Percentiles rank a stretch among this genome's conserved stretches.
phyloP scores from a whole-genome alignment of 257 asterid genomes.

The Solanum neorickii region DNA sequence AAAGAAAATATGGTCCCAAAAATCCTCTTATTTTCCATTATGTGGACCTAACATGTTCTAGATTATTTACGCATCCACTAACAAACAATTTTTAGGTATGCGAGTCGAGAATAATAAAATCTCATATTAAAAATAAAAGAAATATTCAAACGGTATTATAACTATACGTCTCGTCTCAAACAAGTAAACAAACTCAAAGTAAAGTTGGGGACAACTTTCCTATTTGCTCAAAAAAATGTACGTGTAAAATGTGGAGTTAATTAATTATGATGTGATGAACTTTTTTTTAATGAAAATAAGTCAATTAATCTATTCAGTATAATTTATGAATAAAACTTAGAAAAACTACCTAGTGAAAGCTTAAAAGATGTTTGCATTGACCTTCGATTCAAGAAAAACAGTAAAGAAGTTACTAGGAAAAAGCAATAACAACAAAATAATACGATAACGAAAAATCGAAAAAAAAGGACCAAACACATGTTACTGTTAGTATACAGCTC shows the following conservation, averaged over 20 bases:
- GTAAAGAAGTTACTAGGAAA: rapidly evolving
- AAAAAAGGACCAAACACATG: background rate
- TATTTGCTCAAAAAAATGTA: background rate
- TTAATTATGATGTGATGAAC: background rate
- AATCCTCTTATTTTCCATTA: background rate
- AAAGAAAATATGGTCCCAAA: background rate
- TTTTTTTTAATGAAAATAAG: background rate
- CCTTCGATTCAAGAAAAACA: background rate
- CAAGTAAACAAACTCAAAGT: background rate
- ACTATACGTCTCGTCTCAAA: background rate
- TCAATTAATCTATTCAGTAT: background rate
- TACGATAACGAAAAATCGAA: rapidly evolving
- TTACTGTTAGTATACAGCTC: background rate
- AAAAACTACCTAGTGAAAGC: no score
- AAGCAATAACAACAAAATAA: background rate
- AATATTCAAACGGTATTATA: background rate
- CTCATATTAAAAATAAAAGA: rapidly evolving
- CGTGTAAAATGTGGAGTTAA: background rate
- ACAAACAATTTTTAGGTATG: no score
- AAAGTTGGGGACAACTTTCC: background rate
- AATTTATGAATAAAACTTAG: background rate
- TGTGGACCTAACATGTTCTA: background rate
- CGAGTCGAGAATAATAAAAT: background rate
- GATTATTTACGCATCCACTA: background rate
- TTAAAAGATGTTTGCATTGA: no score